Percentiles rank a stretch among this genome's conserved stretches.
phyloP scores from a whole-genome alignment of 805 yeast species.

The Monosporozyma unispora region DNA sequence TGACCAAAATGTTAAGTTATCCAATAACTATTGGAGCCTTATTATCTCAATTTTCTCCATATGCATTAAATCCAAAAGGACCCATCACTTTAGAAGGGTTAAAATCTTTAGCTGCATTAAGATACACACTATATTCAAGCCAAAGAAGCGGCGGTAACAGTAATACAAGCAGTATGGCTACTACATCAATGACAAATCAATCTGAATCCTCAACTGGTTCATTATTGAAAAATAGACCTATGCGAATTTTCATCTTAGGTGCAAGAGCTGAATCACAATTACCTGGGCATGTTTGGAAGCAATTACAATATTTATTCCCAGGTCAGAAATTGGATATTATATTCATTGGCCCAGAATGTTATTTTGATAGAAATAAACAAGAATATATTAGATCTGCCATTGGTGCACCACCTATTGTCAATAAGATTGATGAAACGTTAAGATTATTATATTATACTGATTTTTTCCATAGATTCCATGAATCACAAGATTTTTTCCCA shows the following conservation, averaged over 20 bases:
- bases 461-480: conserved; percentile 84
- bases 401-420: conserved; percentile 41
- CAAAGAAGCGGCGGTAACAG: background rate
- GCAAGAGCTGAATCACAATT: conserved; percentile 89
- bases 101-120: conserved; percentile 84
- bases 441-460: conserved; percentile 78
- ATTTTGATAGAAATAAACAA: conserved; percentile 62
- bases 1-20: conserved; percentile 86
- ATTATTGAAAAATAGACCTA: conserved; percentile 60
- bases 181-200: background rate
- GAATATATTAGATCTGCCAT: conserved; percentile 49
- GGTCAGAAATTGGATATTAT: conserved; percentile 74
- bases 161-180: background rate
- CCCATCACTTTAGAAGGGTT: conserved; percentile 87
- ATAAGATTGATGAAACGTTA: conserved; percentile 65
- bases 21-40: conserved; percentile 84
- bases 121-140: conserved; percentile 77
- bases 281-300: conserved; percentile 95
- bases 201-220: background rate
- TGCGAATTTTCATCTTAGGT: conserved; percentile 83
- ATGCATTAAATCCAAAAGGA: conserved; percentile 70
- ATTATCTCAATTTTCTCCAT: conserved; percentile 80
- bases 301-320: conserved; percentile 78
- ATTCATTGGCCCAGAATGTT: conserved; percentile 89
- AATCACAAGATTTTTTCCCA: conserved; percentile 91